Base-by-base conservation (phyloP, 1,284 basidiomycete genomes). In the Ceratobasidium sp. region DNA sequence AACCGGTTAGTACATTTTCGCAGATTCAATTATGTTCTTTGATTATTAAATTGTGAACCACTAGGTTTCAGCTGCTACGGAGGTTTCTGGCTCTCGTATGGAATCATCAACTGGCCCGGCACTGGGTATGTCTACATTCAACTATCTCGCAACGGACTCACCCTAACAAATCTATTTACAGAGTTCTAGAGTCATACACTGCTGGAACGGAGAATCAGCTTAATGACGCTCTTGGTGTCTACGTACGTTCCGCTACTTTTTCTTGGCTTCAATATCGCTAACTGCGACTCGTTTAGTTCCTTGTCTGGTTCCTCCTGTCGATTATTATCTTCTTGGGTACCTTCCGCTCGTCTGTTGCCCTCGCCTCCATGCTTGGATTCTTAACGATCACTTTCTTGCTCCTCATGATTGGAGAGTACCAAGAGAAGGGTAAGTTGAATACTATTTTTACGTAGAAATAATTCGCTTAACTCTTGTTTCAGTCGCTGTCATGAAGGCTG, bases 1-100 rank as follows among this genome's bases (percentile, higher is more conserved):
- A 1, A 89, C 89, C 43, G 89, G 90, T 91, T 73, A 79, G 88
- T 83, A n/a, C n/a, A n/a, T n/a, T n/a, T n/a, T n/a, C n/a, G 49
- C 11, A 11, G 18, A 44, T 44, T 44, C 18, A 18, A 18, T 44
- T 18, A 44, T 18, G 11, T 11, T 44, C 9, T 44, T 9, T 44
- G 43, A 44, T 44, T 44, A 18, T 9, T 18, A 44, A 18, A 44
- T 44, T 11, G 11, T 44, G 11, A 44, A 18, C 43, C 32, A 7
- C 21, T 49, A 2, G 83, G 83, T 26, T 79, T 78, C 78, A 78
- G 74, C 38, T 76, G 76, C 16, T 78, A 78, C 73, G 79, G 79
- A 58, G 79, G 73, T 23, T 80, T 80, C 78, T 79, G 78, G 77
- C 43, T 78, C 69, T 77, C 75, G 28, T 80, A 70, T 43, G 75